Evolutionary conservation across 768 basidiomycete species (phyloP), one percentile per base, ranked within the genome.

Genomic region (Nevesoporus exiguus): DNA sequence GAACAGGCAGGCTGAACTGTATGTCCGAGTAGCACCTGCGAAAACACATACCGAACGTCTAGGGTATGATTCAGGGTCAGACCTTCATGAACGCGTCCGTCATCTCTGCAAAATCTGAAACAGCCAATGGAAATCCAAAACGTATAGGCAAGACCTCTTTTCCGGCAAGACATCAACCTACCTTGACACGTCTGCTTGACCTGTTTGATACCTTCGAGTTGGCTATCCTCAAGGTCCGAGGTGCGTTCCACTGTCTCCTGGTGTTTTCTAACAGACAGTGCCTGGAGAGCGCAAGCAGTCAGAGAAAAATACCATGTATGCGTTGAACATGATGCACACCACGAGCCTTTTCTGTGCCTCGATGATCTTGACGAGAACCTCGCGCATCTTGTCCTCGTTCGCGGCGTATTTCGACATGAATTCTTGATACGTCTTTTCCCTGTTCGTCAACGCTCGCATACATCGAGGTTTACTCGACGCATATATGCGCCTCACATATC

Each of bases 361-460:
- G 33, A 46, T 11, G 1, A 71, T 68, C 37, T 65, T 62, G 46
- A 60, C 59, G 11, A 62, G 25, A 5, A 71, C 61, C 4, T 60
- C 65, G 7, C 68, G 70, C 30, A 61, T 58, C 61, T 59, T 62
- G 41, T 72, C 66, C 37, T 70, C 69, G 14, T 63, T 39, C 5
- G 41, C 51, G 3, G 62, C 57, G 7, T 71, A 63, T 37, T 63
- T 51, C 17, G 27, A 17, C 2, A 71, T 49, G 30, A 68, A 72
- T 0, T 62, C 63, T 24, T 70, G 63, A 34, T 70, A 68, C 5
- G 42, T 31, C 14, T 36, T 39, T 7, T 71, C 66, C 54, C 69
- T 70, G 30, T 37, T 33, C 44, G 24, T 51, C 24, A 22, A 48
- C n/a, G 42, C 21, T 30, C 21, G 48, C 29, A 43, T 33, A 47